Conservation (phyloP, 2,329 filamentous ascomycete species). For the Sarocladium brachiariae region DNA sequence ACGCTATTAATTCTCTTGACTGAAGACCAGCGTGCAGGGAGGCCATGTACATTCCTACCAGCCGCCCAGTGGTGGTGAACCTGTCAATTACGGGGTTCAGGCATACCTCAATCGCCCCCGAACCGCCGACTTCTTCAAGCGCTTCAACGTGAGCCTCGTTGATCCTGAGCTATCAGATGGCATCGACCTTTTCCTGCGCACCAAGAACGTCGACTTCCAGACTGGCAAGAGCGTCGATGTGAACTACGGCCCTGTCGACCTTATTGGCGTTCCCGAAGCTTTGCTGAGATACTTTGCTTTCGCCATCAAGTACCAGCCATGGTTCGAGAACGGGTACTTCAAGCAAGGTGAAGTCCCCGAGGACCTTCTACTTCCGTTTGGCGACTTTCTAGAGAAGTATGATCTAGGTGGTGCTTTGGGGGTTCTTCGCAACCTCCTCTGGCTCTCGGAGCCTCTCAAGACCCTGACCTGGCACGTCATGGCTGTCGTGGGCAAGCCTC, state of each 20-base stretch:
- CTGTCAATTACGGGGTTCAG: slow-evolving; percentile 30
- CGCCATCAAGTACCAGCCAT: no score
- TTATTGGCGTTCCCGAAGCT: no score
- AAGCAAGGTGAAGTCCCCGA: slow-evolving; percentile 15
- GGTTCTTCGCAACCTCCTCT: slow-evolving; percentile 33
- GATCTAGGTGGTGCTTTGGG: slow-evolving; percentile 32
- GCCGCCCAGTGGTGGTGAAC: slow-evolving; percentile 26
- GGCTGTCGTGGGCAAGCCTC: slow-evolving; percentile 21
- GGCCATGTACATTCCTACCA: slow-evolving; percentile 42
- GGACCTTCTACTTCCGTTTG: slow-evolving; percentile 37
- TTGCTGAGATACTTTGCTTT: no score
- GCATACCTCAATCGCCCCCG: slow-evolving; percentile 30
- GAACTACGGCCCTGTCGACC: no score
- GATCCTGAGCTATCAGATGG: neutral
- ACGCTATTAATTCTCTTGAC: neutral
- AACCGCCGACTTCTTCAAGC: slow-evolving; percentile 35
- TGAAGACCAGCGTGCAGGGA: slow-evolving; percentile 23
- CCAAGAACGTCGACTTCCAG: slow-evolving; percentile 27
- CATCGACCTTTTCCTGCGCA: slow-evolving; percentile 9
- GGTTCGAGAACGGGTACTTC: no score
- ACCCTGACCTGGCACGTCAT: slow-evolving; percentile 37
- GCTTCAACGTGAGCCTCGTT: slow-evolving; percentile 30
- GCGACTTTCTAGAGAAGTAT: slow-evolving; percentile 41
- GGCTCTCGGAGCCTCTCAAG: slow-evolving; percentile 36
- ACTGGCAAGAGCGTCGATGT: slow-evolving; percentile 21